These are phyloP conservation scores for Alternaria angustiovoidea DNA, from an alignment of 2,329 filamentous ascomycete species.

Conservation along the genomic window DNA sequence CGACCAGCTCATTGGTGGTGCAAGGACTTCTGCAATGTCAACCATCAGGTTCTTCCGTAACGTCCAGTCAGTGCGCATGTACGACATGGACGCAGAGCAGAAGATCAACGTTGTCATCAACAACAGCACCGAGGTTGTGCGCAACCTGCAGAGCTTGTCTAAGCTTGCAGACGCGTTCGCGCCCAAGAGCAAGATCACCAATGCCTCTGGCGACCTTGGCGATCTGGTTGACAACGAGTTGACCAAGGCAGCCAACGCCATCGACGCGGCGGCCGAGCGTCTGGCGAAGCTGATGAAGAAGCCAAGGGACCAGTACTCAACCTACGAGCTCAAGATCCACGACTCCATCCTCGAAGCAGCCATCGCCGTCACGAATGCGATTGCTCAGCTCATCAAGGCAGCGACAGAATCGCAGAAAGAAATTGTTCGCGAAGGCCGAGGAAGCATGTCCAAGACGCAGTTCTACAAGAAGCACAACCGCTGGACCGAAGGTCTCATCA, in stretches of 20 bases:
- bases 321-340: slow-evolving; percentile 95
- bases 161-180: slow-evolving; percentile 93
- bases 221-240: slow-evolving; percentile 93
- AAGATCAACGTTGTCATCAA: slow-evolving; percentile 98
- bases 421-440: slow-evolving; percentile 92
- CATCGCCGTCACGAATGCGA: slow-evolving; percentile 90
- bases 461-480: slow-evolving; percentile 99
- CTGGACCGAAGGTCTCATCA: slow-evolving; percentile 98
- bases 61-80: slow-evolving; percentile 90
- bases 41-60: slow-evolving; percentile 95
- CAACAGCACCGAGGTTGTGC: slow-evolving; percentile 94
- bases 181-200: slow-evolving; percentile 83
- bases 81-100: slow-evolving; percentile 86
- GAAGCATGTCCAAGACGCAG: slow-evolving; percentile 84
- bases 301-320: slow-evolving; percentile 92
- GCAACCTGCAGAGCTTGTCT: slow-evolving; percentile 90
- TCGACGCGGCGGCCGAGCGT: slow-evolving; percentile 88
- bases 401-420: slow-evolving; percentile 93
- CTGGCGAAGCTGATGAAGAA: slow-evolving; percentile 94
- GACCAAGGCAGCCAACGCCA: slow-evolving; percentile 92
- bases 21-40: slow-evolving; percentile 82
- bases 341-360: slow-evolving; percentile 94
- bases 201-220: slow-evolving; percentile 83
- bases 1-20: slow-evolving; percentile 82
- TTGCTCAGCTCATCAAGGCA: slow-evolving; percentile 92